A percentile compares a stretch with the other conserved stretches of the same genome.
These are phyloP conservation scores for Russula earlei DNA, from an alignment of 768 basidiomycete genomes.

Conservation along the genomic window DNA sequence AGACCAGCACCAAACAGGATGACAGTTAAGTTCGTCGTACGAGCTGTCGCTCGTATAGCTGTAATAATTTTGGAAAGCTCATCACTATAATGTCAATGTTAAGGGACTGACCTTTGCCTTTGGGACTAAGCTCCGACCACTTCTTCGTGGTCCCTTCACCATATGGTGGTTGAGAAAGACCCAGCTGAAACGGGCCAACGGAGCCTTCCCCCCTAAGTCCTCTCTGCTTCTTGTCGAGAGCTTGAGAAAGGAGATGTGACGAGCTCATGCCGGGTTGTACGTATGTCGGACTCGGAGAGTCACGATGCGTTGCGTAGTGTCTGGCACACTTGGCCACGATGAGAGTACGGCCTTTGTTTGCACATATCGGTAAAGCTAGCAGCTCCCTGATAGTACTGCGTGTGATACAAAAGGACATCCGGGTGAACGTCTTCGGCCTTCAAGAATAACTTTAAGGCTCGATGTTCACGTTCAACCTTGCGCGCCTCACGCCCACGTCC, in stretches of 20 bases:
- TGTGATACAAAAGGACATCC: slow-evolving; percentile 3
- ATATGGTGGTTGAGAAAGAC: slow-evolving; percentile 48
- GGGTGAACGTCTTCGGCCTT: background rate
- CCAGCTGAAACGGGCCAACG: slow-evolving; percentile 73
- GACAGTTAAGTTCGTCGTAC: slow-evolving; percentile 43
- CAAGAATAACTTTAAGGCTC: too few species aligned
- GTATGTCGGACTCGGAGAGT: background rate
- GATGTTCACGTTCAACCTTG: background rate
- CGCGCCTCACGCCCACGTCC: too few species aligned
- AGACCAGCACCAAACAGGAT: slow-evolving; percentile 73
- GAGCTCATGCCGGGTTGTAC: slow-evolving; percentile 23
- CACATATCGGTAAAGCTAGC: background rate
- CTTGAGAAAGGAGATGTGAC: slow-evolving; percentile 50
- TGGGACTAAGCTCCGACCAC: slow-evolving; percentile 70
- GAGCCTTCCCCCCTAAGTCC: slow-evolving; percentile 38
- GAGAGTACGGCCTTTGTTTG: background rate
- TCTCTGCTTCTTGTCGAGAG: slow-evolving; percentile 51
- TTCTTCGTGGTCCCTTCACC: slow-evolving; percentile 51
- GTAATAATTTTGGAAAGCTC: background rate
- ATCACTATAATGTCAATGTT: background rate
- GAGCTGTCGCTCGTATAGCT: slow-evolving; percentile 46
- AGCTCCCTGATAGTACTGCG: background rate
- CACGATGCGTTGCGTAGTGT: slow-evolving; percentile 13
- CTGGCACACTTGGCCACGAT: background rate
- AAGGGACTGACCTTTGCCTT: slow-evolving; percentile 57